Base-by-base conservation (phyloP, 1,139 yeast species). In the Hyphopichia khmerensis region DNA sequence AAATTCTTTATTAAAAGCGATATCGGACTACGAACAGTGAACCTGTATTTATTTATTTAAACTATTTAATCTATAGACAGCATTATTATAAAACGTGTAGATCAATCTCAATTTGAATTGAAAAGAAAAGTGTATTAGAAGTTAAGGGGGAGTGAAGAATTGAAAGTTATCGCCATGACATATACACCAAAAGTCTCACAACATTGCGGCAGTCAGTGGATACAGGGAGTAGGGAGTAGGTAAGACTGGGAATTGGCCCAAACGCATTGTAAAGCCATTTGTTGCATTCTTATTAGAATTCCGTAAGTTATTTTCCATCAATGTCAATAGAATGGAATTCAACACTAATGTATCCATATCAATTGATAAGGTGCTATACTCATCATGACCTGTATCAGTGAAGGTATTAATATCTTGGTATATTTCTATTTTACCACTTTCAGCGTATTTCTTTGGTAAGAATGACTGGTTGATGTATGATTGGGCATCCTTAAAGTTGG, bases 1-100 rank as follows among this genome's bases (percentile, higher is more conserved):
- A 0, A 57, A 54, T 4, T 72, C 85, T 8, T 65, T 91, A 42
- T 62, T 75, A 30, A 60, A 59, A 10, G 65, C 69, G 24, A 70
- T 75, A 8, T 16, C 39, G n/a, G 43, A 52, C 21, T 48, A 19
- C 39, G 32, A 15, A 29, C n/a, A 4, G 17, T 29, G 6, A 29
- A 8, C 13, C 10, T 9, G 10, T 11, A 7, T 21, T 21, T 21
- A 21, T 21, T 21, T 21, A 21, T 21, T 21, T 21, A 6, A 21
- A 6, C 8, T 21, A 21, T 21, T 21, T 21, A 21, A 8, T 8
- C 8, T 21, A 21, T 21, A 21, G 24, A 21, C 8, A 21, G 5
- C 24, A 21, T 8, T 21, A 21, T 21, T 21, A 6, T 21, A 5
- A 8, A 6, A 21, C 24, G 5, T 21, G 24, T 21, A 21, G 24